phyloP scores from a whole-genome alignment of 1,284 basidiomycete genomes.

The Albatrellus sp. region DNA sequence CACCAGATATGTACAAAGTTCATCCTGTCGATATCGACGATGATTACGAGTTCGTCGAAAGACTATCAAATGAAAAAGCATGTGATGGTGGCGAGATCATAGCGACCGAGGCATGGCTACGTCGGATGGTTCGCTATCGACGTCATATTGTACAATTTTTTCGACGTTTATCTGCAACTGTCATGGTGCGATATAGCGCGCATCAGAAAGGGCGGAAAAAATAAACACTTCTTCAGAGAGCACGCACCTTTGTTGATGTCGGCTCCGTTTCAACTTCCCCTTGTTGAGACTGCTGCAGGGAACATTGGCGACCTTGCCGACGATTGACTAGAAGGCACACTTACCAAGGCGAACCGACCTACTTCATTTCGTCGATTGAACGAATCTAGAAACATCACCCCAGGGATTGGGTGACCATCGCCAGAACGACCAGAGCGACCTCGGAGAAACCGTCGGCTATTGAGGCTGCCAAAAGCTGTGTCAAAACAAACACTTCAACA shows the following conservation, averaged over 20 bases:
- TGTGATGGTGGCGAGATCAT: background rate
- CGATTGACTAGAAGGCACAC: background rate
- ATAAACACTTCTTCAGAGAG: background rate
- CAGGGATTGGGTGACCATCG: conserved; percentile 5
- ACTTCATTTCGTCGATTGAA: background rate
- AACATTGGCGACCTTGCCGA: background rate
- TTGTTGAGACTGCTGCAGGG: background rate
- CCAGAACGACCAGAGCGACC: conserved; percentile 6
- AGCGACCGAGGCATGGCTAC: background rate
- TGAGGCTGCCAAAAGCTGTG: conserved; percentile 5
- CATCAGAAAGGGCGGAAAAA: background rate
- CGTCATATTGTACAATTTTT: conserved; percentile 9
- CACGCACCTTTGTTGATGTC: background rate
- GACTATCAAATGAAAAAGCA: too few species aligned
- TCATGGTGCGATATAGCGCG: background rate
- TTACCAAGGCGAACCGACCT: background rate
- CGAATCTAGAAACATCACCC: conserved; percentile 8
- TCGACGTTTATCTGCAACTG: conserved; percentile 10
- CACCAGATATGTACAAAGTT: too few species aligned
- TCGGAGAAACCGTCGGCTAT: conserved; percentile 10
- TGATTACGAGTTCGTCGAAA: too few species aligned
- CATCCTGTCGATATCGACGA: too few species aligned
- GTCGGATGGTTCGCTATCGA: background rate
- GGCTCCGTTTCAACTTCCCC: background rate
- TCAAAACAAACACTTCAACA: background rate